Base-by-base conservation (phyloP, 331 rosid genomes). In the Rosa hybrid region DNA sequence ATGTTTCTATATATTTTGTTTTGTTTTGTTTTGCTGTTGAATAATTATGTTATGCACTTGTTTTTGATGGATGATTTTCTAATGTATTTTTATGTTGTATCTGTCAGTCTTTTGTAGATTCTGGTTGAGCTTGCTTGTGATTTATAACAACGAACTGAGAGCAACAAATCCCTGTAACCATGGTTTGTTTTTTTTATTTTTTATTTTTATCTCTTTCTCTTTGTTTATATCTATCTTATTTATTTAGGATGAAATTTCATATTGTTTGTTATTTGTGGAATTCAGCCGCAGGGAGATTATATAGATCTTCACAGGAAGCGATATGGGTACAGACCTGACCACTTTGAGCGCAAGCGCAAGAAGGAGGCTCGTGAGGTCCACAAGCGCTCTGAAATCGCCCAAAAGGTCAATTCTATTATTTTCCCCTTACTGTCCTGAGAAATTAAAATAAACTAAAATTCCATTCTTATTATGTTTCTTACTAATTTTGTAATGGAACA, bases 271-370 rank as follows among this genome's bases (percentile, higher is more conserved):
- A 21, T 71, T 81, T 82, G 67, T 48, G 53, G 63, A 68, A 72
- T 56, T 20, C 80, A 83, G 98, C 98, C 98, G 54, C 98, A 94
- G 90, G 98, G 98, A 76, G 98, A 94, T 84, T 91, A 94, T 84
- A 92, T 94, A 39, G 98, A 94, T 12, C 97, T 91, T 79, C 96
- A 90, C 78, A 80, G 89, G 89, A 92, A 88, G 86, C 89, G 97
- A 53, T 53, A 91, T 94, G 98, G 98, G 50, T 88, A 90, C 70
- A 94, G 94, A 21, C 89, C 78, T 1, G 98, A 94, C 67, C 89
- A 94, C 86, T 89, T 84, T 76, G 97, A 90, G 89, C 98, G 98
- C 21, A 90, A 88, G 85, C 98, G 98, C 87, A 94, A 94, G 93
- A 92, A 85, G 78, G 91, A 83, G 74, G 98, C 98, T 76, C 98